phyloP scores from a whole-genome alignment of 2,329 filamentous ascomycete genomes.

The Mycosphaerella arachidis region DNA sequence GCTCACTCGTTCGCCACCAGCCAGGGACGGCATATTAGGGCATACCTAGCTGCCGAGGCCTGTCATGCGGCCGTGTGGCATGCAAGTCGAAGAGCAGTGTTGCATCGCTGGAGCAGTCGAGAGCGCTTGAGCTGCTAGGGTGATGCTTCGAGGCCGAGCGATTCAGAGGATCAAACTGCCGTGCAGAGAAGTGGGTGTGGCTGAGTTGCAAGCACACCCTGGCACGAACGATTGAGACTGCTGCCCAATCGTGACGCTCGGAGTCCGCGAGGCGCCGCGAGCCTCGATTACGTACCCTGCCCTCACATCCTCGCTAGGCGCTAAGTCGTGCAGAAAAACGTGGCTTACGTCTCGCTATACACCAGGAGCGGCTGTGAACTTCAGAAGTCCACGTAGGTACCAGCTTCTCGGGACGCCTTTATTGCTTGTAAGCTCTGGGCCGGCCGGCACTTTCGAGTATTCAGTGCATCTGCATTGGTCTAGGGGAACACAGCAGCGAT shows the following conservation, averaged over 20 bases:
- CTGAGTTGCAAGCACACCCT: neutral
- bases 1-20: slow-evolving; percentile 1
- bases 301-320: neutral
- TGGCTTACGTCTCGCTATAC: neutral
- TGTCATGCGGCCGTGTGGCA: neutral
- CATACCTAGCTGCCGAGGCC: neutral
- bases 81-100: neutral
- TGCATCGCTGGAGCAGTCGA: neutral
- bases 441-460: neutral
- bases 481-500: neutral
- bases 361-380: neutral
- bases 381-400: neutral
- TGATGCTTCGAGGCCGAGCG: neutral
- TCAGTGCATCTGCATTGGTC: neutral
- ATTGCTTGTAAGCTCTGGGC: neutral
- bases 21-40: neutral
- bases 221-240: neutral
- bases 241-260: neutral
- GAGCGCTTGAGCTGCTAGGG: neutral
- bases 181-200: neutral
- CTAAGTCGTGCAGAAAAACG: neutral
- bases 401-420: neutral
- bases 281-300: neutral
- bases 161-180: neutral
- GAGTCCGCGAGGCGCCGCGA: neutral